Evolutionary conservation across 2,329 filamentous ascomycete genomes (phyloP), one percentile per base, ranked within the genome.

Genomic region (Fusarium sulawesiense): DNA sequence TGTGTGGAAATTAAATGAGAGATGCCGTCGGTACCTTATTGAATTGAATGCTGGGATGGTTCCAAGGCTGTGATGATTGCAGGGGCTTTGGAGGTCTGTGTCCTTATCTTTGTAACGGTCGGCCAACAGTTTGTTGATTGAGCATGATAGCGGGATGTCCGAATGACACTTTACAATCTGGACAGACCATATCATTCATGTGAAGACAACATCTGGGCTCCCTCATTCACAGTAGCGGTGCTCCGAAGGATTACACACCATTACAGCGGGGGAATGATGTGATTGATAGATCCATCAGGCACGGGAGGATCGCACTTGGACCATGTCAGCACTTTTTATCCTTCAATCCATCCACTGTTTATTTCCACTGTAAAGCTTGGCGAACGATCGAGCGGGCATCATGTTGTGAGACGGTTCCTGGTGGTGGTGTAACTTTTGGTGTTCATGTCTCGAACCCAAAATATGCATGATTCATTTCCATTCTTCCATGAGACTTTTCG

Each of bases 381-480:
- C 57, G 45, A 9, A 40, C 14, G 4, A 25, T 25, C n/a, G 9
- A 21, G 20, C 41, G 20, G 9, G 21, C 14, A 23, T 44, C 6
- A 16, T 23, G 21, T 11, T 18, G 10, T 44, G 41, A 12, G 4
- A 16, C 9, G 16, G 0, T 44, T 11, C 6, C 12, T n/a, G 9
- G 21, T 44, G 41, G 13, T 32, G 23, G 18, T 20, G 12, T 59
- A 16, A 21, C 9, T 20, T 16, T 4, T 8, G 12, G 3, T 20
- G 3, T 9, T 10, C 27, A 13, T 29, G 27, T 60, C 20, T 50
- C 25, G 42, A 14, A 32, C 30, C 50, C 21, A n/a, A 11, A 40
- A 61, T 40, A 66, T 61, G 11, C 30, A 47, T 66, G 48, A 62
- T 50, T 56, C 40, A 47, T 66, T 46, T 20, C 16, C 25, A 50